A percentile compares a stretch with the other conserved stretches of the same genome.
These are phyloP conservation scores for Sphaerulina populicola DNA, from an alignment of 2,329 filamentous ascomycete species.

Conservation along the genomic window DNA sequence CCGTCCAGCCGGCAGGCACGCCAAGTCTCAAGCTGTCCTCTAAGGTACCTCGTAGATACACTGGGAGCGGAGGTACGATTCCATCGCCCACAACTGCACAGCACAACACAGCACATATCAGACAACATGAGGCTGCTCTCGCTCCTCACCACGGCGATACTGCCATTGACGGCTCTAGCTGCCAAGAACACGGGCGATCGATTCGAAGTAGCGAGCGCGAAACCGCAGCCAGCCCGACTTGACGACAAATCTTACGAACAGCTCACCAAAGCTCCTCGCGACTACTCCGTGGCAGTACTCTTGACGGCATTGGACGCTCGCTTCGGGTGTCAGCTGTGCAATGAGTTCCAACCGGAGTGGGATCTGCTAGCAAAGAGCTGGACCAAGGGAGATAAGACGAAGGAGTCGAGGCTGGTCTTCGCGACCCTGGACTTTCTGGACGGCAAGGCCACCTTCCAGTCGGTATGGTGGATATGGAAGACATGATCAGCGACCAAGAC, in stretches of 20 bases:
- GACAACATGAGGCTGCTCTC: constrained; percentile 60
- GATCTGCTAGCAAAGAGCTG: constrained; percentile 78
- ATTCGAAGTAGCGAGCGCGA: constrained; percentile 62
- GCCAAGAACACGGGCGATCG: constrained; percentile 53
- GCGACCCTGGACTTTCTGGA: constrained; percentile 80
- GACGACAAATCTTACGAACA: constrained; percentile 66
- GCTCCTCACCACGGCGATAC: constrained; percentile 51
- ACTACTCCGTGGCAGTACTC: constrained; percentile 75
- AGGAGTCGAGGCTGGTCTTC: constrained; percentile 65
- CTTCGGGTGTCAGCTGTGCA: constrained; percentile 78
- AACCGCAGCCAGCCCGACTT: constrained; percentile 69
- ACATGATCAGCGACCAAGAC: not conserved
- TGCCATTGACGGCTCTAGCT: constrained; percentile 52
- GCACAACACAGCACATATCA: constrained; percentile 3
- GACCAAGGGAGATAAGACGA: constrained; percentile 72
- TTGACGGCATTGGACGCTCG: constrained; percentile 77
- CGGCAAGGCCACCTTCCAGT: constrained; percentile 76
- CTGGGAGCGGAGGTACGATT: too few species aligned
- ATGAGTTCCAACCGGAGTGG: constrained; percentile 91
- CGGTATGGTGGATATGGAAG: constrained; percentile 48
- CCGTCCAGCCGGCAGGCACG: not conserved
- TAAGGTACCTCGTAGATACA: not conserved
- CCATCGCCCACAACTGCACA: not conserved
- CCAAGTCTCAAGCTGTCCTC: constrained; percentile 11
- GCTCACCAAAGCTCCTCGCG: constrained; percentile 66